Base-by-base conservation (phyloP, 208 protist genomes). In the Leishmania major region DNA sequence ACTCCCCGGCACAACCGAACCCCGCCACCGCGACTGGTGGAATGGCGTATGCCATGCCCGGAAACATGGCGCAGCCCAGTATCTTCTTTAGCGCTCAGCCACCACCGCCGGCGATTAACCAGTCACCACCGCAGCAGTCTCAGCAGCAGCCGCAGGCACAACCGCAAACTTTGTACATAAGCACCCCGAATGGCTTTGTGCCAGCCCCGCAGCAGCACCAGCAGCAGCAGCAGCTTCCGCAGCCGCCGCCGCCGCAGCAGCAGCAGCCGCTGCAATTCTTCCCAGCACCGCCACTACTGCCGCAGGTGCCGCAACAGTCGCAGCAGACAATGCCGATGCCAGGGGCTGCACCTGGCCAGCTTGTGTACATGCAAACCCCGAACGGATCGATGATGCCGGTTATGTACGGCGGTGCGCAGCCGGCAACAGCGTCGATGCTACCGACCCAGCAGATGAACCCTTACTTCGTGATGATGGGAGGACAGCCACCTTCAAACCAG, bases 321-420 rank as follows among this genome's bases (percentile, higher is more conserved):
- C 49, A 28, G 43, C 43, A 37, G 28, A 11, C 45, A n/a, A 60
- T 77, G 31, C 73, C 73, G 10, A 77, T 62, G 73, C 0, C 57
- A 66, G 60, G 43, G 15, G 2, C 75, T 28, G 35, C 51, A 8
- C 75, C 75, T 35, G 75, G 75, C 1, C 75, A 79, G 53, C n/a
- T 85, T 25, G 47, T 85, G 40, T 85, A 81, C 51, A 55, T 85
- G 75, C 81, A 77, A 43, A 57, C 71, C 3, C 3, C 81, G 40
- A 85, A 69, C 77, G 81, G 81, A 35, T 60, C 81, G 31, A 51
- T 85, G 31, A 47, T 85, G 77, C 81, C 81, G 47, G 70, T 81
- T 3, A 47, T 85, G 67, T 85, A 64, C 77, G 47, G 77, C 28
- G 81, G 81, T 17, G 31, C 59, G 4, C 53, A 79, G 25, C 59